phyloP scores from a whole-genome alignment of 2,329 filamentous ascomycete species.

The Trichoderma aggressivum region DNA sequence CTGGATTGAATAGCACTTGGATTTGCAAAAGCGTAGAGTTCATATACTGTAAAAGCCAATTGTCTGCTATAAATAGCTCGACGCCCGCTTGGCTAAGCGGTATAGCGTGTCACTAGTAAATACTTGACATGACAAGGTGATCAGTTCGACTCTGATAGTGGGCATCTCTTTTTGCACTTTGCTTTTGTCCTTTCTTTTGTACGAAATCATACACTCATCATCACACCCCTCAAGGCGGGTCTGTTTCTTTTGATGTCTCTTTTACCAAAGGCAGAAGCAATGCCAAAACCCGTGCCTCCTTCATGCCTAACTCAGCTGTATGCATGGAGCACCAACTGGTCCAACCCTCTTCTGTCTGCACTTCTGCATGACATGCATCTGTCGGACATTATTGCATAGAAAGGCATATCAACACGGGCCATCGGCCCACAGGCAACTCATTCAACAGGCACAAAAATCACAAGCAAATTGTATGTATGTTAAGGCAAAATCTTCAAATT shows the following conservation, averaged over 20 bases:
- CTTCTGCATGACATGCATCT: neutral
- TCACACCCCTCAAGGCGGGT: neutral
- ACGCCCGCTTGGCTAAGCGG: slow-evolving; percentile 16
- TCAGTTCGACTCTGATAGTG: slow-evolving; percentile 19
- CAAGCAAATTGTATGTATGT: neutral
- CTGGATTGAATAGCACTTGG: no score
- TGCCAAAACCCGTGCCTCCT: neutral
- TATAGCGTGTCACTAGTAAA: slow-evolving; percentile 18
- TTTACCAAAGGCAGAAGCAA: neutral
- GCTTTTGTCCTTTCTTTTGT: neutral
- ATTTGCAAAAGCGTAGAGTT: neutral
- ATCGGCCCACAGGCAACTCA: neutral
- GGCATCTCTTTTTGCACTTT: slow-evolving; percentile 7
- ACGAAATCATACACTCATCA: neutral
- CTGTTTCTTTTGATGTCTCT: neutral
- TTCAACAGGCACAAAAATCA: neutral
- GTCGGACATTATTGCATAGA: neutral
- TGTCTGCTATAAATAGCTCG: neutral
- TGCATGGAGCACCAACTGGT: neutral
- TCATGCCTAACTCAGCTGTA: neutral
- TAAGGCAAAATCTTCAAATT: neutral
- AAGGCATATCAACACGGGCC: neutral
- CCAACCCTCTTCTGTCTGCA: no score
- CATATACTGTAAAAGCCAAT: neutral
- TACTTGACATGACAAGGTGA: slow-evolving; percentile 17